Evolutionary conservation across 192 early-diverging fungal genomes (phyloP).

Genomic region (Dimargaris cristalligena): DNA sequence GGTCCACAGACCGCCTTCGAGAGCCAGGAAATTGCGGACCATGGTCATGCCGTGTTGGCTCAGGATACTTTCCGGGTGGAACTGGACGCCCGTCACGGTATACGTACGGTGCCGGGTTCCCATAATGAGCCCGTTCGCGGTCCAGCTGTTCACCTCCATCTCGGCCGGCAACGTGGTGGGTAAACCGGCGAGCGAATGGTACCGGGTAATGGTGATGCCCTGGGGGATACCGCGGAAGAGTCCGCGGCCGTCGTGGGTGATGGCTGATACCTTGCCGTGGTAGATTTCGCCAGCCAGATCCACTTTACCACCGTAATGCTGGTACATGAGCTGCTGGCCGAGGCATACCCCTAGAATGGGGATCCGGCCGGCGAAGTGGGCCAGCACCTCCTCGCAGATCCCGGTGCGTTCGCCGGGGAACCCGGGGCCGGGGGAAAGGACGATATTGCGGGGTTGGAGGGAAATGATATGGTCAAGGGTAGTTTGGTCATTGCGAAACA

Average conservation of each 20-base stretch:
- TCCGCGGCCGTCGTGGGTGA: constrained; percentile 83
- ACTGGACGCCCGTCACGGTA: constrained; percentile 93
- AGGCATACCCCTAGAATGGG: constrained; percentile 96
- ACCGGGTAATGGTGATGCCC: constrained; percentile 76
- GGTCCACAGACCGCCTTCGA: constrained; percentile 77
- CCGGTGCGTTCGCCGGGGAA: constrained; percentile 80
- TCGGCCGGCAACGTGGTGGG: constrained; percentile 60
- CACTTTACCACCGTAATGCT: constrained; percentile 86
- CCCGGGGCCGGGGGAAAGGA: constrained; percentile 94
- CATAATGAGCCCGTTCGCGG: constrained; percentile 76
- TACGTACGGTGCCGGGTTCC: constrained; percentile 79
- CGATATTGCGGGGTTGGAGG: constrained; percentile 79
- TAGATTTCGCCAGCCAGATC: constrained; percentile 88
- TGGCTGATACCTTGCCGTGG: constrained; percentile 87
- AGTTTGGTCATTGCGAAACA: constrained; percentile 87
- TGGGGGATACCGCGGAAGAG: constrained; percentile 72
- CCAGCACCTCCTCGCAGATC: constrained; percentile 74
- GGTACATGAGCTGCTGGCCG: constrained; percentile 96
- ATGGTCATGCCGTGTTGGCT: constrained; percentile 78
- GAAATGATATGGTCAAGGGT: constrained; percentile 67
- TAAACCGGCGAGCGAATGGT: constrained; percentile 90
- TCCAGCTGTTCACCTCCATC: constrained; percentile 77
- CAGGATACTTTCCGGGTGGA: constrained; percentile 94
- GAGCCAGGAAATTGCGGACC: constrained; percentile 78
- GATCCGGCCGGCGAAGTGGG: constrained; percentile 79